Evolutionary conservation across 2,329 filamentous ascomycete genomes (phyloP).

Genomic region (Fusarium palustre): DNA sequence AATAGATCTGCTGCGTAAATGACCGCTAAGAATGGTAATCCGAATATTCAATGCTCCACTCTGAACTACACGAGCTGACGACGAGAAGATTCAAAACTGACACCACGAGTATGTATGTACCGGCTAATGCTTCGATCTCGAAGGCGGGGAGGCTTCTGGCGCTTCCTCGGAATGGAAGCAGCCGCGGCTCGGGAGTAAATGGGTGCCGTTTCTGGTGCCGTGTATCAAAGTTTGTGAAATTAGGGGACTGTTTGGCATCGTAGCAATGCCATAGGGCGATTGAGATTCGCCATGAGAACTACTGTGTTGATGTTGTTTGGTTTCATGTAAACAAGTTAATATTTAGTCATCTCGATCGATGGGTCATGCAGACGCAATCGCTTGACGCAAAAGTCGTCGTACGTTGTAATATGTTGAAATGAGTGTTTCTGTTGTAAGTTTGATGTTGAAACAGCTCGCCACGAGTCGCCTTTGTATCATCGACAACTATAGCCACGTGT

Average conservation of each 20-base stretch:
- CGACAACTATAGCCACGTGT: conserved; percentile 5
- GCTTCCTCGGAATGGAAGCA: conserved; percentile 26
- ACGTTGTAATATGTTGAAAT: neutral
- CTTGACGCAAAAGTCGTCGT: conserved; percentile 8
- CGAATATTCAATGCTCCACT: conserved; percentile 28
- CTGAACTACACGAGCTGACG: conserved; percentile 24
- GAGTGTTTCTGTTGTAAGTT: neutral
- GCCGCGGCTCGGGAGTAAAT: conserved; percentile 21
- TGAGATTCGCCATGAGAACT: conserved; percentile 1
- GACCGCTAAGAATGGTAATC: conserved; percentile 30
- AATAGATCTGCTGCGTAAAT: conserved; percentile 27
- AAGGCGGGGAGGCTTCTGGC: conserved; percentile 31
- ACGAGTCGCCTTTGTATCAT: conserved; percentile 1
- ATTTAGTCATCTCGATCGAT: neutral
- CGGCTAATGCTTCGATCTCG: conserved; percentile 18
- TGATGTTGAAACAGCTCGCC: neutral
- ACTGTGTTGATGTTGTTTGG: neutral
- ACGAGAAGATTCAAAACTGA: conserved; percentile 15
- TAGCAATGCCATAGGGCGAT: neutral
- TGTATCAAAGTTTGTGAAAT: conserved; percentile 11
- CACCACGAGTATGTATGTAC: conserved; percentile 2
- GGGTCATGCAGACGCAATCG: conserved; percentile 11
- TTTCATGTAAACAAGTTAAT: conserved; percentile 5
- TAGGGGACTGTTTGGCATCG: conserved; percentile 5
- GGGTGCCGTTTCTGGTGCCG: conserved; percentile 17